Base-by-base conservation (phyloP, 768 basidiomycete genomes). In the Tulasnella sp. region DNA sequence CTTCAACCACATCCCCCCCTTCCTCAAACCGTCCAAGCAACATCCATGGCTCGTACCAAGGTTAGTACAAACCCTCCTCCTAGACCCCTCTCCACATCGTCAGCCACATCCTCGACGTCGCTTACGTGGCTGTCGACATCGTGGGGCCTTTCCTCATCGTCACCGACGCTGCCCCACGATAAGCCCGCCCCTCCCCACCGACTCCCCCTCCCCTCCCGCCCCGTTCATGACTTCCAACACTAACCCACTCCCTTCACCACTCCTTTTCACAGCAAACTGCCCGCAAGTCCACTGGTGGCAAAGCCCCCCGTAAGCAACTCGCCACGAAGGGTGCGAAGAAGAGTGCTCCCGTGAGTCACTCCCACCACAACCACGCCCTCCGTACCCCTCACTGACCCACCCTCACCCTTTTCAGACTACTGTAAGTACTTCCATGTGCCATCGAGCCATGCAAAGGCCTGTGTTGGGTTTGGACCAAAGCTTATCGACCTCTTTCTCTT, bases 251-350 rank as follows among this genome's bases (percentile, higher is more conserved):
- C 29, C 36, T 23, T n/a, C n/a, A 11, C 12, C 52, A 37, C 25
- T n/a, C 39, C 52, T 27, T 35, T 36, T n/a, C 6, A 54, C 23
- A 63, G 53, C 59, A 57, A 59, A 59, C 48, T 17, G 54, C 45
- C 40, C 61, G 60, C 37, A 61, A 61, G 60, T 61, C 60, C 53
- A 61, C 60, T 51, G 60, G 62, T 58, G 65, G 62, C 58, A 65
- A 66, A 59, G 65, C 65, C n/a, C 65, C 60, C 42, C 63, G 65
- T 42, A 68, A 68, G 61, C 70, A 70, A 67, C 71, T 75, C 64
- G 73, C 74, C 48, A 71, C 74, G 66, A 75, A 75, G 69, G 71
- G 71, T 54, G 73, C 74, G 48, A 67, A 71, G 60, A 75, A 75
- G 69, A 67, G 67, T 23, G 67, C 72, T 9, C 56, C 67, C 55